Base-by-base conservation (phyloP, 768 basidiomycete genomes). In the Pleurotus ostreatus region DNA sequence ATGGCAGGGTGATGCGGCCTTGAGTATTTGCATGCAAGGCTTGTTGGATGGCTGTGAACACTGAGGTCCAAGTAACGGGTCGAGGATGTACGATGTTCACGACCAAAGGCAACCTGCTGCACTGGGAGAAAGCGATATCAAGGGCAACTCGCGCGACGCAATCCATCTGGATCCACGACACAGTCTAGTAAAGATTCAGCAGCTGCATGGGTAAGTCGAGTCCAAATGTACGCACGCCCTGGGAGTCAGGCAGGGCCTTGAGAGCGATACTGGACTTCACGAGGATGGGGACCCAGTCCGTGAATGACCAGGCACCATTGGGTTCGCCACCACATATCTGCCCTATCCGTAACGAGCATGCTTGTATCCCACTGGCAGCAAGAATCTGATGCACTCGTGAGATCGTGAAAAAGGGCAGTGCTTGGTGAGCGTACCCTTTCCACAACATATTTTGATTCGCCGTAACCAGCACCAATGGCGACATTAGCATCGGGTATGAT, bases 141-240 rank as follows among this genome's bases (percentile, higher is more conserved):
- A 73, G 56, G 18, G 74, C 63, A 0, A 65, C 60, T 30, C 64
- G 55, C 1, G 68, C 61, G 2, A 69, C 68, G 6, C 57, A 60
- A 41, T 70, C 61, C 60, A 70, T 67, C 9, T 71, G 69, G 1
- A 73, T 55, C 72, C 73, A 78, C 9, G 73, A 71, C 1, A 72
- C 55, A 6, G 68, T 45, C 72, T 75, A 34, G 7, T 13, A 18
- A 5, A 45, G 16, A 12, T n/a, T 30, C n/a, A 34, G 20, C 11
- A 12, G 23, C 40, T 13, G 16, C 37, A 46, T 45, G 16, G 3
- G 26, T 2, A 12, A 15, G 4, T 15, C 38, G 53, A 39, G 40
- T 4, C n/a, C 3, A 58, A 15, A 18, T 43, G 30, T 9, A 65
- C 61, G 57, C 48, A 70, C 67, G 16, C 66, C 67, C 34, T 43